These are phyloP conservation scores for Fusarium siculi DNA, from an alignment of 2,329 filamentous ascomycete genomes.

Conservation along the genomic window DNA sequence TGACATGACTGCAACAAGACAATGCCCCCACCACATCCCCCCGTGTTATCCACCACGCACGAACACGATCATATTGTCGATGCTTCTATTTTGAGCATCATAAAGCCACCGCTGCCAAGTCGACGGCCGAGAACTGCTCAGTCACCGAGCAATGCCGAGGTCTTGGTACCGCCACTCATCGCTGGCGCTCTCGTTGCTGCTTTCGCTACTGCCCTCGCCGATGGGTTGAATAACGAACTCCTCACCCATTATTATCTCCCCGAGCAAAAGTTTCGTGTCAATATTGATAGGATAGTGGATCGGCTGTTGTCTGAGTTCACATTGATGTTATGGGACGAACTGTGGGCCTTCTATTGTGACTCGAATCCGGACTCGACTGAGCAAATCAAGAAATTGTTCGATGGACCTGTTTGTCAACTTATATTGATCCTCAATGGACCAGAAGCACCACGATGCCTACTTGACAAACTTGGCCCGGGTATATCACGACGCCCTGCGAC, in stretches of 20 bases:
- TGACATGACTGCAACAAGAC: conserved; percentile 28
- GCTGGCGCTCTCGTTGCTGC: conserved; percentile 49
- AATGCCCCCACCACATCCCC: conserved; percentile 40
- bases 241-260: conserved; percentile 52
- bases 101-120: conserved; percentile 51
- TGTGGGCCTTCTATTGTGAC: conserved; percentile 49
- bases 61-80: conserved; percentile 18
- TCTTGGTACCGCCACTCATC: conserved; percentile 51
- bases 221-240: conserved; percentile 50
- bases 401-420: conserved; percentile 52
- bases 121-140: conserved; percentile 45
- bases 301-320: conserved; percentile 50
- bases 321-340: conserved; percentile 50
- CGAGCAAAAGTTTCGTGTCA: conserved; percentile 48
- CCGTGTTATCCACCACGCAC: conserved; percentile 38
- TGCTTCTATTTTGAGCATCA: conserved; percentile 37
- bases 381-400: conserved; percentile 50
- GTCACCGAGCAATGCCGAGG: conserved; percentile 45
- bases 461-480: conserved; percentile 50
- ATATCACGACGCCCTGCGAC: conserved; percentile 47
- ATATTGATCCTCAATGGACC: conserved; percentile 51
- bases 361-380: conserved; percentile 43
- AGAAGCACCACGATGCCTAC: conserved; percentile 49
- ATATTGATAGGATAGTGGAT: conserved; percentile 51
- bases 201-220: conserved; percentile 50